Conservation (phyloP, 352 stramenopile genomes). For the Phytophthora macrochlamydospora region DNA sequence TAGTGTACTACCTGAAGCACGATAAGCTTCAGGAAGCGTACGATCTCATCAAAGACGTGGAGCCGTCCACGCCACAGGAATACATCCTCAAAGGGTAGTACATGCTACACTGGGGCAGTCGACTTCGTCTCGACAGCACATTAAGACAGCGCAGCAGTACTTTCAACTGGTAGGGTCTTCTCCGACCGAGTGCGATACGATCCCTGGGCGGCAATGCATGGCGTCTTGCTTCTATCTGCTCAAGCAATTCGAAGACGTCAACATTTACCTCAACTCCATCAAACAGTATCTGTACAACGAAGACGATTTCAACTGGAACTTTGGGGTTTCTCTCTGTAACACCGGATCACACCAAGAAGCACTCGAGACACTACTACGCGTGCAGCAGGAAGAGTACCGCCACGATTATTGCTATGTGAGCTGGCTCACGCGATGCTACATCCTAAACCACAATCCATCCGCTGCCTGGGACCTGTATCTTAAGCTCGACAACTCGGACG, state of each 20-base stretch:
- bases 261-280: constrained; percentile 97
- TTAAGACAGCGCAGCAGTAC: constrained; percentile 94
- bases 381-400: constrained; percentile 93
- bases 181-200: constrained; percentile 96
- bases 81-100: constrained; percentile 93
- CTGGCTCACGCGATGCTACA: constrained; percentile 93
- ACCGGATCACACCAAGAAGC: constrained; percentile 93
- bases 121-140: constrained; percentile 88
- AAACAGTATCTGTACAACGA: constrained; percentile 97
- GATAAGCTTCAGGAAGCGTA: constrained; percentile 94
- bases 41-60: constrained; percentile 95
- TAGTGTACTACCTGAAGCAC: constrained; percentile 93
- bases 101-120: constrained; percentile 92
- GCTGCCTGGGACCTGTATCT: constrained; percentile 97
- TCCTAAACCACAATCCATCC: constrained; percentile 94
- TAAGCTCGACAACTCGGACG: constrained; percentile 95
- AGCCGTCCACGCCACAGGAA: constrained; percentile 93
- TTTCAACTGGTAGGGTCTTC: constrained; percentile 95
- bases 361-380: constrained; percentile 92
- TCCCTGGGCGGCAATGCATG: constrained; percentile 97
- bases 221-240: constrained; percentile 97
- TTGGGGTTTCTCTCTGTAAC: constrained; percentile 92
- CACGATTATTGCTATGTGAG: constrained; percentile 94
- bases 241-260: constrained; percentile 97
- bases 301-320: constrained; percentile 99